Base-by-base conservation (phyloP, 805 yeast genomes). In the Clavispora carvajalis region DNA sequence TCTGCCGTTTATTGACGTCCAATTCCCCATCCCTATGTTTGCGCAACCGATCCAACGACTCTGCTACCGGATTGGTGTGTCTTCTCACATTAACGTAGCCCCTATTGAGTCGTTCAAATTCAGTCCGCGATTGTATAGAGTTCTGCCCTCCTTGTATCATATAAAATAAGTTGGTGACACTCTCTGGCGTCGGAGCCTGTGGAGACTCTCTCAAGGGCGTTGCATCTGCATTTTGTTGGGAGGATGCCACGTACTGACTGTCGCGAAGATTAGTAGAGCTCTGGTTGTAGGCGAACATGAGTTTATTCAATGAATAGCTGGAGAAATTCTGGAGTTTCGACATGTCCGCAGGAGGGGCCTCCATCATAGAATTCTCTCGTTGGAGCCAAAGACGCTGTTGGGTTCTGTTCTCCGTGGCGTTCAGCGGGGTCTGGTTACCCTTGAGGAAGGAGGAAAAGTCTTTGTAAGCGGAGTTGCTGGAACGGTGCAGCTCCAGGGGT, bases 321-420 rank as follows among this genome's bases (percentile, higher is more conserved):
- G 74, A 69, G 22, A 69, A 59, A 46, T 67, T 68, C 16, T 61
- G 53, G 33, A 59, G 43, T 25, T 57, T 58, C 30, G 47, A 48
- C 9, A 61, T 44, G 44, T 66, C 72, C 36, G 55, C 54, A 5
- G 48, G 38, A 3, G 63, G 65, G 38, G 80, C 60, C 55, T 82
- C 90, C 63, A 82, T 65, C 31, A 83, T 64, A 2, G 86, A 79
- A 51, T 77, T 82, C 49, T 85, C 91, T 48, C 91, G 69, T 58
- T 85, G 95, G 24, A 87, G 65, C 95, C 95, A 86, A 38, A 88
- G 70, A 46, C 81, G 75, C 55, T 85, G 93, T 55, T 87, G 95
- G 0, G 95, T 85, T 62, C 95, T 71, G 1, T 86, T 79, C 45
- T 80, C 85, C 13, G 26, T 34, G 33, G 37, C 34, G 37, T 36